Base-by-base conservation (phyloP, 2,329 filamentous ascomycete species). In the Ceratocystiopsis sp. region DNA sequence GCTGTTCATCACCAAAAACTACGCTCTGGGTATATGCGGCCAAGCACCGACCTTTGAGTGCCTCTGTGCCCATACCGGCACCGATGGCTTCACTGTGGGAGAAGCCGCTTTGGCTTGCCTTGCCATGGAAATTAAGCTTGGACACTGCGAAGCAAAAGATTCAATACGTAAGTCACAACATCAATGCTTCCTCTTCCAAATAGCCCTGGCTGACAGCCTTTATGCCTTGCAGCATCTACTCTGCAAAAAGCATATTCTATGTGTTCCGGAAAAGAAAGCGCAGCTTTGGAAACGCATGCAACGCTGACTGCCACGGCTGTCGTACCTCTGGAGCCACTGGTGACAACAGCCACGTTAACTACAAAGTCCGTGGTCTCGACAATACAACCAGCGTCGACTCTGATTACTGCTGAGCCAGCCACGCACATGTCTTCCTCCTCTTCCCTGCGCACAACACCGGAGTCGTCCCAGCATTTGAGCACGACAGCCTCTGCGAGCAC, bases 101-200 rank as follows among this genome's bases (percentile, higher is more conserved):
- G 81, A 85, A 59, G 80, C 69, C 12, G 78, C 75, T 5, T 59
- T 84, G 48, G 71, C 78, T 53, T 86, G 81, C 56, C 67, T 82
- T 33, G 62, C 71, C 10, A 71, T 71, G 9, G 68, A 73, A 53
- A 59, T 55, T 44, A 57, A 58, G 34, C 52, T 66, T 38, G 68
- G 68, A 3, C 60, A 59, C 14, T 86, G 81, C 56, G 56, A 61
- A 5, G 60, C 63, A 3, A 52, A 59, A 12, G 66, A 71, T 41
- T 55, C 56, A 11, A 51, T 55, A 33, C 59, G 67, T 57, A 53
- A 64, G 51, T 55, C 29, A n/a, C 15, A 15, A 4, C 8, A 4
- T 15, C 29, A 32, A 32, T 34, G 34, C n/a, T n/a, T 34, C 12
- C n/a, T 14, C 7, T n/a, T 34, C 4, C 4, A 12, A 29, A 29